Evolutionary conservation across 768 basidiomycete genomes (phyloP), one percentile per base, ranked within the genome.

Genomic region (Kwoniella bestiolae): DNA sequence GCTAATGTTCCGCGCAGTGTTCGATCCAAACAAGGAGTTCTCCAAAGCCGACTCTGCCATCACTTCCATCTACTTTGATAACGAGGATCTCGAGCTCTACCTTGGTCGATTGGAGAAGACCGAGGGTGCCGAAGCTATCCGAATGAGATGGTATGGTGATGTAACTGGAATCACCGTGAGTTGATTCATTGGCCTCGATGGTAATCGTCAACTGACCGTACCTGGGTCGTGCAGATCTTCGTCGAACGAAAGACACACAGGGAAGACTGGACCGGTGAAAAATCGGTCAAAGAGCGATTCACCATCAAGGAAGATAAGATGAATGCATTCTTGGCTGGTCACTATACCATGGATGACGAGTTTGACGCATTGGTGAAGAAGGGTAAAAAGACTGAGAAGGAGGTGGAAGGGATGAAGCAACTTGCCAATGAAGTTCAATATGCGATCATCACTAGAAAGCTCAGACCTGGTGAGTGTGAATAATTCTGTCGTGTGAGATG

Each of bases 201-300:
- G 25, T 26, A 25, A 6, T 25, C 34, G 25, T 26, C 32, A n/a
- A 31, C 34, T 53, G 60, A 28, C 21, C 32, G 38, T 64, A n/a
- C n/a, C n/a, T n/a, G n/a, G n/a, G n/a, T n/a, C n/a, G n/a, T 12
- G 6, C 60, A 82, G 79, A 79, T 82, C 62, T 82, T 82, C 69
- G 83, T 84, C 51, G 84, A 85, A 76, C 81, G 84, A 47, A 85
- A 85, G 66, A 84, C 84, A 1, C 84, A 99, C 79, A 87, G 94
- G 60, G 96, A 99, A 82, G 96, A 99, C 77, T 99, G 96, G 96
- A 98, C 95, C 0, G 96, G 96, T 34, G 95, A 99, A 81, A 97
- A 97, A 82, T 94, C 92, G 9, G 94, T 98, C 78, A 99, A 97
- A 82, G 91, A 94, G 14, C 90, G 94, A 11, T 97, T 98, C 83